phyloP scores from a whole-genome alignment of 768 basidiomycete species.

The Boletus sp. region DNA sequence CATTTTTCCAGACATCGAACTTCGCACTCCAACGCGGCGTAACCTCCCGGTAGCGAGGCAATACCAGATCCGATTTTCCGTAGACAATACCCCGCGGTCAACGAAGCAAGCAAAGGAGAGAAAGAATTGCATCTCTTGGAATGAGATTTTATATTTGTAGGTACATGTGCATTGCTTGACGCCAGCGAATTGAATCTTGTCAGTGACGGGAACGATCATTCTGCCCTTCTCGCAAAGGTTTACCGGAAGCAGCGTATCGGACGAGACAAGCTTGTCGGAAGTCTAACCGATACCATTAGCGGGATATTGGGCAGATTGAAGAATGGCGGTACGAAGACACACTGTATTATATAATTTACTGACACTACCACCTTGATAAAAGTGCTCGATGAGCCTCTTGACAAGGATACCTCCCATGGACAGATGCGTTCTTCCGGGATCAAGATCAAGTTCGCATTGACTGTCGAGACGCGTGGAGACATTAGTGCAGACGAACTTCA shows the following conservation, averaged over 20 bases:
- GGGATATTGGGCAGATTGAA: conserved; percentile 10
- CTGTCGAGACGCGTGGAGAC: not conserved
- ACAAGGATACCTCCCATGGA: not conserved
- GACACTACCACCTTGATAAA: not conserved
- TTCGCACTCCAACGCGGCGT: conserved; percentile 3
- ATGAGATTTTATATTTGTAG: conserved; percentile 16
- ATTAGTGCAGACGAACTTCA: conserved; percentile 11
- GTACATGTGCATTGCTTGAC: not conserved
- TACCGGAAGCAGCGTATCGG: conserved; percentile 9
- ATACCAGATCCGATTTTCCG: conserved; percentile 11
- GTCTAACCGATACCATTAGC: conserved; percentile 6
- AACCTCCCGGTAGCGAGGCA: conserved; percentile 3
- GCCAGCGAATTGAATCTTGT: not conserved
- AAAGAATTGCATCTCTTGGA: conserved; percentile 4
- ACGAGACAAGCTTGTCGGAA: conserved; percentile 9
- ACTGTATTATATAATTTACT: not conserved
- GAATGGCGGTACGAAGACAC: conserved; percentile 9
- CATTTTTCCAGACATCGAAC: conserved; percentile 8
- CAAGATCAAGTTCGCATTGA: conserved; percentile 16
- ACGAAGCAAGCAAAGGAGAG: conserved; percentile 14
- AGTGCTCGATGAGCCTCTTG: conserved; percentile 17
- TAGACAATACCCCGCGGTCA: conserved; percentile 10
- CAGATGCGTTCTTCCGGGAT: not conserved
- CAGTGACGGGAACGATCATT: conserved; percentile 14
- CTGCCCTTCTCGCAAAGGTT: conserved; percentile 9